Conservation (phyloP, 2,329 filamentous ascomycete genomes). For the Metarhizium rileyi region DNA sequence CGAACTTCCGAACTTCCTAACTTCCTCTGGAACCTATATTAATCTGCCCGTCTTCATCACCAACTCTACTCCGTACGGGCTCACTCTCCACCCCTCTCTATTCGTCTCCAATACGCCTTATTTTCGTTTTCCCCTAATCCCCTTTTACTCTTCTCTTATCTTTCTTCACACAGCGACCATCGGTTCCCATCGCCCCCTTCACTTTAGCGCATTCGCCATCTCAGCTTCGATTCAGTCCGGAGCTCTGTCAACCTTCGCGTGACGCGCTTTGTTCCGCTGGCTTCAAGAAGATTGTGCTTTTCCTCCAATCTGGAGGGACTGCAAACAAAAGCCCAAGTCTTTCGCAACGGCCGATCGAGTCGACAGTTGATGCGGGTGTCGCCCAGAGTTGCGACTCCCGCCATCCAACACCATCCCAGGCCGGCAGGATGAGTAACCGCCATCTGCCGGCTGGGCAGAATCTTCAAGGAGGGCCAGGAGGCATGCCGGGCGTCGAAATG, state of each 20-base stretch:
- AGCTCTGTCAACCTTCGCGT: background rate
- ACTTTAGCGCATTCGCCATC: background rate
- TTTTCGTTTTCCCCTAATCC: background rate
- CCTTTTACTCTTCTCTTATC: background rate
- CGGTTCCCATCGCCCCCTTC: background rate
- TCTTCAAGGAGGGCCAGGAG: constrained; percentile 37
- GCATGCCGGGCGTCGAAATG: constrained; percentile 26
- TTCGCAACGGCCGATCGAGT: background rate
- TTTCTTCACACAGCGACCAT: background rate
- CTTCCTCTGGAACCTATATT: no score
- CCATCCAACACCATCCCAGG: constrained; percentile 36
- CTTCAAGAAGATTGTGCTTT: background rate
- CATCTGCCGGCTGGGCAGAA: constrained; percentile 70
- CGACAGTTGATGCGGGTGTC: constrained; percentile 20
- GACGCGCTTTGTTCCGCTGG: background rate
- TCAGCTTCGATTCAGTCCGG: background rate
- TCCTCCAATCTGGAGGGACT: background rate
- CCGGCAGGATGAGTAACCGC: constrained; percentile 68
- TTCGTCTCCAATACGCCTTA: background rate
- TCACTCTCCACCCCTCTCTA: background rate
- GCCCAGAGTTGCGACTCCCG: constrained; percentile 24
- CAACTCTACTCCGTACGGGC: background rate
- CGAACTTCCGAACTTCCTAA: background rate
- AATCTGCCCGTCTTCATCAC: background rate
- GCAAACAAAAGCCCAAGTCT: background rate